These are phyloP conservation scores for Aspergillus haitiensis DNA, from an alignment of 495 filamentous ascomycete genomes.

Conservation along the genomic window DNA sequence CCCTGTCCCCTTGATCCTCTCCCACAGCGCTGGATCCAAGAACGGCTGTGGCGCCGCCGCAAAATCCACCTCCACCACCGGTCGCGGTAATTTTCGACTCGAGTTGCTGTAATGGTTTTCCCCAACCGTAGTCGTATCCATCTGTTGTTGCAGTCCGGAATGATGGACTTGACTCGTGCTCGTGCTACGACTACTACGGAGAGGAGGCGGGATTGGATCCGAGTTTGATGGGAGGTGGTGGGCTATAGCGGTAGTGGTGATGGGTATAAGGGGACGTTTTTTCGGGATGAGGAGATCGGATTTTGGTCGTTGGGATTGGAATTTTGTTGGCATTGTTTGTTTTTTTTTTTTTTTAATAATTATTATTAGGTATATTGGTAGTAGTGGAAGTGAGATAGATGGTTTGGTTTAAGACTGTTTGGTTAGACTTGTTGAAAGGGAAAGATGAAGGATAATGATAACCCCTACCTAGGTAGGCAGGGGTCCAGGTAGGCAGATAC, in stretches of 20 bases:
- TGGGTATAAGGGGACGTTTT: constrained; percentile 15
- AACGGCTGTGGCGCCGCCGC: constrained; percentile 32
- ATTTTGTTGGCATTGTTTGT: constrained; percentile 13
- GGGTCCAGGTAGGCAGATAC: no score
- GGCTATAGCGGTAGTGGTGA: background rate
- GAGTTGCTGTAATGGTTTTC: background rate
- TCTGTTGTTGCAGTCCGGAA: background rate
- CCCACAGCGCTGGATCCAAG: constrained; percentile 29
- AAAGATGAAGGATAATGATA: no score
- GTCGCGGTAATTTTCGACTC: background rate
- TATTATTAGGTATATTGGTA: no score
- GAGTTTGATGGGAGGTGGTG: background rate
- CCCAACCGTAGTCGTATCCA: background rate
- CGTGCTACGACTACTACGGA: constrained; percentile 3
- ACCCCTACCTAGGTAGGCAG: no score
- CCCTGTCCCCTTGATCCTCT: constrained; percentile 14
- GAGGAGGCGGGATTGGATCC: background rate
- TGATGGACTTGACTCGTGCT: background rate
- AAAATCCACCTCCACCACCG: constrained; percentile 24
- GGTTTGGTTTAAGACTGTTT: no score
- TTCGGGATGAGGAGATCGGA: constrained; percentile 19
- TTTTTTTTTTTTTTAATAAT: background rate
- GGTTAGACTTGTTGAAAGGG: no score
- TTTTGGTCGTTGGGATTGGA: constrained; percentile 7
- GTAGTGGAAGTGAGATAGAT: no score